phyloP scores from a whole-genome alignment of 2,329 filamentous ascomycete species.

The Coleophoma cylindrospora region DNA sequence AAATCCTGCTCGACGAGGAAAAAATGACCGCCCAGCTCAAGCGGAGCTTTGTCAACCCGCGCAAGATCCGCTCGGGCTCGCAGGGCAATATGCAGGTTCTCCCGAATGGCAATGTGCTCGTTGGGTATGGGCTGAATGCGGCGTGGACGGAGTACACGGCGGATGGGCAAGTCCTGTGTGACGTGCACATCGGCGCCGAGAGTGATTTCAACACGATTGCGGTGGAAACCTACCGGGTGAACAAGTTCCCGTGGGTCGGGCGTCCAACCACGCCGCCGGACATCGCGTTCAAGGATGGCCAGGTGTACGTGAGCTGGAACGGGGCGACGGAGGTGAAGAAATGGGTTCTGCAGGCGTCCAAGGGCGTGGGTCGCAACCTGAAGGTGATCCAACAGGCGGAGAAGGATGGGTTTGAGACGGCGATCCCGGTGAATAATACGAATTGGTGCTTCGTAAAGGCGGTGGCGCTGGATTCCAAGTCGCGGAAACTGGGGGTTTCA shows the following conservation, averaged over 20 bases:
- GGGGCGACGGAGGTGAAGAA: conserved; percentile 38
- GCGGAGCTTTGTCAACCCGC: conserved; percentile 6
- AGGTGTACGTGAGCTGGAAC: conserved; percentile 46
- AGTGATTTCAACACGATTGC: conserved; percentile 13
- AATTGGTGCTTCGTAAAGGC: too few relatives aligned
- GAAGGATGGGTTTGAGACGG: too few relatives aligned
- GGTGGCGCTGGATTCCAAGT: too few relatives aligned
- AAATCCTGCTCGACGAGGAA: conserved; percentile 5
- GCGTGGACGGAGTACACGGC: conserved; percentile 8
- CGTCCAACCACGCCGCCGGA: conserved; percentile 25
- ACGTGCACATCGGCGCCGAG: conserved; percentile 9
- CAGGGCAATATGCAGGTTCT: conserved; percentile 15
- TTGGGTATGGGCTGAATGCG: conserved; percentile 10
- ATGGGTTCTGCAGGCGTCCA: conserved; percentile 28
- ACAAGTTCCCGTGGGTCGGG: conserved; percentile 29
- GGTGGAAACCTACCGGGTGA: conserved; percentile 29
- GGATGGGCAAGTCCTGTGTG: conserved; percentile 27
- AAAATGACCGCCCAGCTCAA: conserved; percentile 10
- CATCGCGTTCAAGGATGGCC: conserved; percentile 6
- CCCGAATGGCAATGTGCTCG: conserved; percentile 7
- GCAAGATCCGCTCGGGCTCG: conserved; percentile 9
- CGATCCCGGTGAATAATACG: too few relatives aligned
- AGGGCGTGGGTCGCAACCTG: too few relatives aligned
- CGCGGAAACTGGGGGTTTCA: too few relatives aligned
- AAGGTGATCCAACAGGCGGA: too few relatives aligned